Evolutionary conservation across 371 early-diverging fungal genomes (phyloP).

Genomic region (Sanchytrium tribonematis): DNA sequence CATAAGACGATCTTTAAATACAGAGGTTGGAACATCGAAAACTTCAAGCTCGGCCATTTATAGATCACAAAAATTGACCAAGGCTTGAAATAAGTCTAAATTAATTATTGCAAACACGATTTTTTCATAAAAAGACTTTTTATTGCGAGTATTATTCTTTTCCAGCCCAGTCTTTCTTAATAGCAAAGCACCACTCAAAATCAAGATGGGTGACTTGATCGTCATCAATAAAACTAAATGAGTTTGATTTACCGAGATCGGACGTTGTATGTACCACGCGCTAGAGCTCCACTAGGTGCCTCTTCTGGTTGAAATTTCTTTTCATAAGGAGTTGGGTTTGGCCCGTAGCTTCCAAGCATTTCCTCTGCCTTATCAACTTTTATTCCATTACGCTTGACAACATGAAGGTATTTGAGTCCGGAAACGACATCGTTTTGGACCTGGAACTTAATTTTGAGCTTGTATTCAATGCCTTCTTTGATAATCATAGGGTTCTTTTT

Average conservation of each 20-base stretch:
- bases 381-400: slow-evolving; percentile 60
- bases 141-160: no score
- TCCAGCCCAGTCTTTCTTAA: slow-evolving; percentile 39
- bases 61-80: no score
- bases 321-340: slow-evolving; percentile 33
- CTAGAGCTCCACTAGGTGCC: slow-evolving; percentile 66
- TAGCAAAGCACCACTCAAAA: slow-evolving; percentile 33
- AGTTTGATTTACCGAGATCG: slow-evolving; percentile 19
- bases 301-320: slow-evolving; percentile 35
- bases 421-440: slow-evolving; percentile 79
- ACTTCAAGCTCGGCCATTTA: no score
- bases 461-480: slow-evolving; percentile 80
- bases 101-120: no score
- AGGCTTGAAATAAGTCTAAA: no score
- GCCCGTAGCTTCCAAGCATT: slow-evolving; percentile 85
- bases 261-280: slow-evolving; percentile 62
- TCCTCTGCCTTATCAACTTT: slow-evolving; percentile 68
- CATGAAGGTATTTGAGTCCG: slow-evolving; percentile 75
- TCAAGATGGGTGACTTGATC: slow-evolving; percentile 26
- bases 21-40: no score
- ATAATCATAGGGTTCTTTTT: slow-evolving; percentile 46
- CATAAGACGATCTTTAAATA: no score
- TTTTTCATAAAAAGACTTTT: no score
- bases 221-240: slow-evolving; percentile 26
- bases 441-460: slow-evolving; percentile 65